Conservation (phyloP, 2,329 filamentous ascomycete genomes). For the Neocatenulostroma microsporum region DNA sequence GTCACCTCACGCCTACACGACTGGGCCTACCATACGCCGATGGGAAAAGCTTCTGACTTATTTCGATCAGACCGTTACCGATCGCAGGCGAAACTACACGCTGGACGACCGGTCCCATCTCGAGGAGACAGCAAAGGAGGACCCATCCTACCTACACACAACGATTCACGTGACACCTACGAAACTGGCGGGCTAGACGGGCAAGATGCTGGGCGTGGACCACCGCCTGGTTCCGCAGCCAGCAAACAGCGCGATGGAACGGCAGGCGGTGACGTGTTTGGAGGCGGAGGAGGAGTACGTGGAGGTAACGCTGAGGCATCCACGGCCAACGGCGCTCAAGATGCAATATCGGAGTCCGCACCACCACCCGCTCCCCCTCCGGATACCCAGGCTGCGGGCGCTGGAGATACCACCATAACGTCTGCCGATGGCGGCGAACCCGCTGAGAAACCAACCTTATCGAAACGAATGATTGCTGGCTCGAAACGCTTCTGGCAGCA, state of each 20-base stretch:
- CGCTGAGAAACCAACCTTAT: slow-evolving; percentile 37
- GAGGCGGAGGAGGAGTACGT: slow-evolving; percentile 26
- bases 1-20: slow-evolving; percentile 4
- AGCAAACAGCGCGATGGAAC: slow-evolving; percentile 9
- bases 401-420: slow-evolving; percentile 48
- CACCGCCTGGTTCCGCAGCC: slow-evolving; percentile 19
- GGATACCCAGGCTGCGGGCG: slow-evolving; percentile 42
- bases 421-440: slow-evolving; percentile 18
- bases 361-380: slow-evolving; percentile 33
- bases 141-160: slow-evolving; percentile 26
- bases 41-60: slow-evolving; percentile 49
- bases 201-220: slow-evolving; percentile 19
- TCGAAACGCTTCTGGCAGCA: slow-evolving; percentile 47
- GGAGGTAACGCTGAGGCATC: slow-evolving; percentile 20
- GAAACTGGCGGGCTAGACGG: slow-evolving; percentile 28
- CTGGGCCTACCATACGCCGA: slow-evolving; percentile 33
- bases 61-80: slow-evolving; percentile 45
- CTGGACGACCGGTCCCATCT: slow-evolving; percentile 17
- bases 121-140: slow-evolving; percentile 20
- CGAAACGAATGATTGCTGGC: slow-evolving; percentile 44
- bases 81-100: slow-evolving; percentile 41
- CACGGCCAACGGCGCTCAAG: slow-evolving; percentile 16
- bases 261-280: slow-evolving; percentile 14
- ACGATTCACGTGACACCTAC: slow-evolving; percentile 16
- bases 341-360: slow-evolving; percentile 15